These are phyloP conservation scores for Dipteronia dyeriana DNA, from an alignment of 345 rosid genomes.

Conservation along the genomic window DNA sequence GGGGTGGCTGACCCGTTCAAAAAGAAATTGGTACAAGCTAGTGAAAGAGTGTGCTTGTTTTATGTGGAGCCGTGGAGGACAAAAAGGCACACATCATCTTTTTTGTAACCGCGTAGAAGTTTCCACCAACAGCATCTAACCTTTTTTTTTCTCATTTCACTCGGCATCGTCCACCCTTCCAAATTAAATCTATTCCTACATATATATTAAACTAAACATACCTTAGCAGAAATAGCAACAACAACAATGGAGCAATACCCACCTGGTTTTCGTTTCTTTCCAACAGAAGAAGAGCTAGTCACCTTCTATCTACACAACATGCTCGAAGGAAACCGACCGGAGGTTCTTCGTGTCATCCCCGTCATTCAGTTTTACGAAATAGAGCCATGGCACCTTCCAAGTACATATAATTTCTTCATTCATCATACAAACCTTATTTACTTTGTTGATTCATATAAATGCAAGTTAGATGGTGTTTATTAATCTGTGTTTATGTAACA, in stretches of 20 bases:
- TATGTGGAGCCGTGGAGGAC: too few species aligned
- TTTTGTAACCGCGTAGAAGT: constrained; percentile 56
- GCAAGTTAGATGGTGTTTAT: neutral
- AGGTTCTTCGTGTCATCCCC: constrained; percentile 65
- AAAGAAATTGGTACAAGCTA: neutral
- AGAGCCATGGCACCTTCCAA: constrained; percentile 79
- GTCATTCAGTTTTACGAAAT: constrained; percentile 50
- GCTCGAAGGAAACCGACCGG: constrained; percentile 56
- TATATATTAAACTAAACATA: constrained; percentile 9
- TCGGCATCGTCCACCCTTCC: constrained; percentile 38
- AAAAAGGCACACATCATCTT: neutral
- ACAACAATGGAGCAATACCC: constrained; percentile 34
- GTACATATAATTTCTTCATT: constrained; percentile 33
- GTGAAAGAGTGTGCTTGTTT: too few species aligned
- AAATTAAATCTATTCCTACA: constrained; percentile 23
- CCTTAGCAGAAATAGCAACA: neutral
- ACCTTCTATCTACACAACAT: constrained; percentile 73
- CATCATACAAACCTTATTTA: neutral
- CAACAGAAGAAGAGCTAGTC: constrained; percentile 89
- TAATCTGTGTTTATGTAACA: constrained; percentile 10
- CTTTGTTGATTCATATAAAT: neutral
- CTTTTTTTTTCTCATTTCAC: constrained; percentile 53
- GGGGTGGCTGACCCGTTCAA: constrained; percentile 47
- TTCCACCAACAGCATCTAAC: constrained; percentile 20
- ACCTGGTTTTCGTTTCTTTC: constrained; percentile 79